Evolutionary conservation across 2,329 filamentous ascomycete species (phyloP), one percentile per base, ranked within the genome.

Genomic region (Paecilomyces fulvus): DNA sequence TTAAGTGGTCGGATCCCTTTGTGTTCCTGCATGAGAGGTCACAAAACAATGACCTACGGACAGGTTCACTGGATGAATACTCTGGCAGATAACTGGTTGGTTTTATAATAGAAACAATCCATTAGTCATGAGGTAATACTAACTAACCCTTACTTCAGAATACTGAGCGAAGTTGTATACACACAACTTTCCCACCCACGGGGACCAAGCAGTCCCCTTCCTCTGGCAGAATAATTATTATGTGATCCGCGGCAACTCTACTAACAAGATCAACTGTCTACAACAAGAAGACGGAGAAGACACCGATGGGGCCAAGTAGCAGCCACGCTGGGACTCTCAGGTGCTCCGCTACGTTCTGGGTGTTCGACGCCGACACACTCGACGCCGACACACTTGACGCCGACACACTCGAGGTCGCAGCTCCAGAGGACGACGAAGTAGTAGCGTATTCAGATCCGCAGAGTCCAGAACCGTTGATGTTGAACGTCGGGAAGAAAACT

Each of bases 401-500:
- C n/a, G n/a, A n/a, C n/a, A n/a, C n/a, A n/a, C n/a, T 17, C 33
- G 33, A 43, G 3, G 33, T 17, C 8, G 37, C n/a, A 9, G n/a
- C 20, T 17, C 37, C 37, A 43, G 37, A 43, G 12, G 7, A 6
- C 3, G 37, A 17, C n/a, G 33, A n/a, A n/a, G 37, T 43, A 17
- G 37, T 43, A 17, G 37, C 20, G 14, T 43, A n/a, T 17, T 43
- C n/a, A 9, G n/a, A n/a, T 6, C 55, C 58, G 52, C 65, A 67
- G 28, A 67, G 37, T 3, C 63, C 61, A 37, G 59, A 62, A 11
- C 63, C 64, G 6, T 57, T 54, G 56, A 67, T 46, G 51, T 60
- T 54, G 25, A 60, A 53, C 1, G 59, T 55, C 1, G 64, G 65
- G 33, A 60, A 66, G 52, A 65, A 64, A 7, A 67, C 63, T 21